A percentile compares a stretch with the other conserved stretches of the same genome.
Evolutionary conservation across 306 rosid species (phyloP).

Genomic region (Quercus engelmannii): DNA sequence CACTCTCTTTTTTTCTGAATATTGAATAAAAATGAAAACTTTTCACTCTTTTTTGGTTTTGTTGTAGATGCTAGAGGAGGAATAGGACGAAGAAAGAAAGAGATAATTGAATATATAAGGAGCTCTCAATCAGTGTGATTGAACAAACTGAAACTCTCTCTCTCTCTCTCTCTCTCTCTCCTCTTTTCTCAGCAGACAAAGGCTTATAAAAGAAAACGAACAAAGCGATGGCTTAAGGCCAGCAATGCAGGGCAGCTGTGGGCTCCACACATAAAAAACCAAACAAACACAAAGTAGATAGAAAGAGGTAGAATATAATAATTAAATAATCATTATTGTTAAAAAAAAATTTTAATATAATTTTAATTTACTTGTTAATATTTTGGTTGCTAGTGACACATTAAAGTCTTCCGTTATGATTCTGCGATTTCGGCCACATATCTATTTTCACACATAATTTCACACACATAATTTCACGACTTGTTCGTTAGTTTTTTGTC

Average conservation of each 20-base stretch:
- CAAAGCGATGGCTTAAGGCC: slow-evolving; percentile 45
- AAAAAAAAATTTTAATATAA: no score
- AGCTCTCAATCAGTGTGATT: slow-evolving; percentile 34
- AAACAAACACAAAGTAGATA: slow-evolving; percentile 28
- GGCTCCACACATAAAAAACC: slow-evolving; percentile 43
- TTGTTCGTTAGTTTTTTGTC: no score
- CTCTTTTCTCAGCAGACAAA: slow-evolving; percentile 30
- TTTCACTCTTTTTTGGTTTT: neutral
- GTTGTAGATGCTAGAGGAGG: neutral
- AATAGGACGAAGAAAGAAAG: slow-evolving; percentile 10
- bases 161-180: neutral
- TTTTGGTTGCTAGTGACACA: no score
- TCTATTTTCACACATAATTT: no score
- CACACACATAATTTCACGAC: no score
- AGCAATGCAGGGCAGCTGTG: slow-evolving; percentile 49
- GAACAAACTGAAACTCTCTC: slow-evolving; percentile 26
- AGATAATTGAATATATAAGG: neutral
- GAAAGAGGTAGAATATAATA: slow-evolving; percentile 16
- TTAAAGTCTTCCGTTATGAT: no score
- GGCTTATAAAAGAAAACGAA: slow-evolving; percentile 27
- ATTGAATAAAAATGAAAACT: no score
- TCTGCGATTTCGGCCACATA: no score
- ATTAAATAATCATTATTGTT: neutral
- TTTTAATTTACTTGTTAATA: neutral
- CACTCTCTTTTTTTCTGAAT: neutral